A percentile compares a stretch with the other conserved stretches of the same genome.
Conservation (phyloP, 768 basidiomycete species). For the Tylopilus sp. region DNA sequence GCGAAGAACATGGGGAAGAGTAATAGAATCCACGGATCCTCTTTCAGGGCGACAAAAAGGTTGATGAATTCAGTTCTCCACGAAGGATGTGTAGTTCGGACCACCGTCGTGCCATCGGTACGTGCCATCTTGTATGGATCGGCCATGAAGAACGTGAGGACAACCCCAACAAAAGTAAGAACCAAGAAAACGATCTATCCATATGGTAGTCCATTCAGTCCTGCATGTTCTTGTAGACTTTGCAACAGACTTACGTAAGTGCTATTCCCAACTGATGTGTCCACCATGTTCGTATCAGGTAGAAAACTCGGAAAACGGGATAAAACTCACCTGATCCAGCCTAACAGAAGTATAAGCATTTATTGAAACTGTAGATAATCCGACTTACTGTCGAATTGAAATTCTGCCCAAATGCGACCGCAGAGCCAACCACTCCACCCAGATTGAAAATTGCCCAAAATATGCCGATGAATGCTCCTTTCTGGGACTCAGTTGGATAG, state of each 20-base stretch:
- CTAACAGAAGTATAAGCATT: conserved; percentile 9
- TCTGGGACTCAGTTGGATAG: conserved; percentile 55
- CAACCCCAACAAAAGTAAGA: conserved; percentile 64
- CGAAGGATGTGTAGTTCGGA: conserved; percentile 57
- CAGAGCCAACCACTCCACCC: conserved; percentile 74
- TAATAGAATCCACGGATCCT: conserved; percentile 68
- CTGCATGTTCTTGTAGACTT: too few relatives aligned
- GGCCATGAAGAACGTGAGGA: conserved; percentile 66
- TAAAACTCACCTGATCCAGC: conserved; percentile 26
- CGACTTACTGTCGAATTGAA: conserved; percentile 53
- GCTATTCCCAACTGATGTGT: conserved; percentile 55
- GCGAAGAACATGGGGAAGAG: conserved; percentile 86
- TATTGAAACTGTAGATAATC: background rate
- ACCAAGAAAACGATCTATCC: conserved; percentile 75
- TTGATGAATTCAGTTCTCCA: conserved; percentile 74
- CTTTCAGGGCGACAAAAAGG: conserved; percentile 62
- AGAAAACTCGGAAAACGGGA: background rate
- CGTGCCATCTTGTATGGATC: conserved; percentile 72
- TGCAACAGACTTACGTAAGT: conserved; percentile 82
- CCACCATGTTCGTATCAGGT: background rate
- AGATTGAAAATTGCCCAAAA: conserved; percentile 77
- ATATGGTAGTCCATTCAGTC: too few relatives aligned
- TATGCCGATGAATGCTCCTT: conserved; percentile 47
- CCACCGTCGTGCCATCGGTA: conserved; percentile 68
- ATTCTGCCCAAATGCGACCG: conserved; percentile 72